phyloP scores from a whole-genome alignment of 805 yeast genomes.

The Metschnikowia noctiluminum region DNA sequence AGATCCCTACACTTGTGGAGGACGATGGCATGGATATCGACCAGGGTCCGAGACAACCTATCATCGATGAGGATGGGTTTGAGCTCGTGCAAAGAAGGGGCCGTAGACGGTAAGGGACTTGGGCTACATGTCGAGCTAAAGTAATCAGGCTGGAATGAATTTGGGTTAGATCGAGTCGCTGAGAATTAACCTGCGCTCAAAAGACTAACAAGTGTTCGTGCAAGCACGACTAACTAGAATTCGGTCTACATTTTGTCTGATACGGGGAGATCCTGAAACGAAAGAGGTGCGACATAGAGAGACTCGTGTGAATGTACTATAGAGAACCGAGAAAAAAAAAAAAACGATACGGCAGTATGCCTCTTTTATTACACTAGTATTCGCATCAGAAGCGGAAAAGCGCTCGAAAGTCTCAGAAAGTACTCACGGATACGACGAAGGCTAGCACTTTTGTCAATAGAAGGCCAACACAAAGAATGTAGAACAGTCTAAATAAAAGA shows the following conservation, averaged over 20 bases:
- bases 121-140: not conserved
- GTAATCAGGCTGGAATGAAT: not conserved
- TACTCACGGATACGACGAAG: no score
- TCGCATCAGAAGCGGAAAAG: no score
- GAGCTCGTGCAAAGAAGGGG: constrained; percentile 78
- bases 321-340: not conserved
- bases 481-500: no score
- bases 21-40: constrained; percentile 32
- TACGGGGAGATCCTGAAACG: not conserved
- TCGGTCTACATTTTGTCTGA: no score
- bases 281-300: not conserved
- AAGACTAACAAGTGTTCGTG: no score
- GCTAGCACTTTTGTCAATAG: no score
- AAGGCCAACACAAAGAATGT: no score
- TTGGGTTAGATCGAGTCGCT: no score
- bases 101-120: constrained; percentile 32
- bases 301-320: not conserved
- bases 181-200: no score
- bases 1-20: not conserved
- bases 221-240: no score
- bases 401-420: no score
- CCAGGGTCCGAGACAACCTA: constrained; percentile 30
- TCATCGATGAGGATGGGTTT: constrained; percentile 93
- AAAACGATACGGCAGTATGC: not conserved
- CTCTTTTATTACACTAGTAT: no score